Evolutionary conservation across 352 stramenopile genomes (phyloP).

Genomic region (Pythium utonaiense): DNA sequence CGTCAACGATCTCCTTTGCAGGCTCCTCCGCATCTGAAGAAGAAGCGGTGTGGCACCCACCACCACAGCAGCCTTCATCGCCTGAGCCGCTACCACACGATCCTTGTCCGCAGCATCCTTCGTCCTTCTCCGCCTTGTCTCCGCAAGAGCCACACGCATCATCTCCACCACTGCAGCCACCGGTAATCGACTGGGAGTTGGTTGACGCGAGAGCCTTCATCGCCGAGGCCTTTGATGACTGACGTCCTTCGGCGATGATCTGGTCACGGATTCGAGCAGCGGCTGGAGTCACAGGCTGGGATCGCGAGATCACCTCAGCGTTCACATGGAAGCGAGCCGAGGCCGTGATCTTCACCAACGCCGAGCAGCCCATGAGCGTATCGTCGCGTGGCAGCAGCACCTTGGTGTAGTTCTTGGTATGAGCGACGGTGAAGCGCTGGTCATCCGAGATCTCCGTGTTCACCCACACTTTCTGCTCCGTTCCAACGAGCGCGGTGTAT

Average conservation of each 20-base stretch:
- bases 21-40: not conserved
- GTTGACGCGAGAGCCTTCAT: not conserved
- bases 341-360: slow-evolving; percentile 51
- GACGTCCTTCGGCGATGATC: slow-evolving; percentile 37
- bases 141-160: slow-evolving; percentile 18
- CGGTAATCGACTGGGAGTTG: slow-evolving; percentile 5
- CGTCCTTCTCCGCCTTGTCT: slow-evolving; percentile 16
- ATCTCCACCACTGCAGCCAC: slow-evolving; percentile 25
- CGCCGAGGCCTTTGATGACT: slow-evolving; percentile 25
- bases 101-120: slow-evolving; percentile 31
- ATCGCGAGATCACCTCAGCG: slow-evolving; percentile 51
- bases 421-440: slow-evolving; percentile 71
- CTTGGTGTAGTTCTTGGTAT: slow-evolving; percentile 93
- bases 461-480: slow-evolving; percentile 66
- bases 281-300: slow-evolving; percentile 45
- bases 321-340: slow-evolving; percentile 75
- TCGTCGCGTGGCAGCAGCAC: slow-evolving; percentile 80
- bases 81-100: not conserved
- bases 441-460: slow-evolving; percentile 85
- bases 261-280: slow-evolving; percentile 49
- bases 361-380: slow-evolving; percentile 67
- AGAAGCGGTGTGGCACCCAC: slow-evolving; percentile 2
- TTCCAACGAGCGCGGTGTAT: slow-evolving; percentile 68
- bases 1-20: not conserved
- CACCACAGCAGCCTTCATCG: slow-evolving; percentile 19